These are phyloP conservation scores for Podaxis sp. DNA, from an alignment of 768 basidiomycete species.

Conservation along the genomic window DNA sequence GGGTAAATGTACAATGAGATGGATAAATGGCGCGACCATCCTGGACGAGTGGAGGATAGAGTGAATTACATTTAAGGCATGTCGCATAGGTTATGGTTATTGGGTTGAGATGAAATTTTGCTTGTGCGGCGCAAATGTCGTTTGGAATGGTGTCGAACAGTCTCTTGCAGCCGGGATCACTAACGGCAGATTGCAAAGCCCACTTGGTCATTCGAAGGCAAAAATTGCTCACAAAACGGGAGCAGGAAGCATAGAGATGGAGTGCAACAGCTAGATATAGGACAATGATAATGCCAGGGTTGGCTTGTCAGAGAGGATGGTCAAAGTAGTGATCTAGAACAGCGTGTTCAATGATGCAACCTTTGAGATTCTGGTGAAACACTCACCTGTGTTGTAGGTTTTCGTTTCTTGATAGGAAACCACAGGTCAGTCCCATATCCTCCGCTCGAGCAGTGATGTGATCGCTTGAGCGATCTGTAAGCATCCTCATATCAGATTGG, in stretches of 20 bases:
- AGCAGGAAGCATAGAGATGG: neutral
- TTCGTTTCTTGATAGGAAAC: no score
- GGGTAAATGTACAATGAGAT: slow-evolving; percentile 1
- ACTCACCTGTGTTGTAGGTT: no score
- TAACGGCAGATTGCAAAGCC: neutral
- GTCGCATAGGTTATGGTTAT: no score
- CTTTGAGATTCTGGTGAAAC: no score
- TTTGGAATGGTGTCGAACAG: neutral
- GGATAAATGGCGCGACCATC: neutral
- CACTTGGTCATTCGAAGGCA: neutral
- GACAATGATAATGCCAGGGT: neutral
- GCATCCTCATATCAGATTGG: no score
- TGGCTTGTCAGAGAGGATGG: neutral
- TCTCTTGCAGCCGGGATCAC: neutral
- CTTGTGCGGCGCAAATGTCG: neutral
- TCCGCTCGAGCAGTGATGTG: no score
- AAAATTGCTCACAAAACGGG: neutral
- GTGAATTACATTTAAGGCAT: neutral
- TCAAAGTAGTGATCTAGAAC: neutral
- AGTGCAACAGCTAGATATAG: neutral
- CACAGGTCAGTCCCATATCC: no score
- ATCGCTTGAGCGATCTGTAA: no score
- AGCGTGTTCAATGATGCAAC: no score
- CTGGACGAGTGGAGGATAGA: neutral
- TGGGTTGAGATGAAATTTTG: neutral